Evolutionary conservation across 73 alveolate species (phyloP).

Genomic region (Blepharisma japonicum): DNA sequence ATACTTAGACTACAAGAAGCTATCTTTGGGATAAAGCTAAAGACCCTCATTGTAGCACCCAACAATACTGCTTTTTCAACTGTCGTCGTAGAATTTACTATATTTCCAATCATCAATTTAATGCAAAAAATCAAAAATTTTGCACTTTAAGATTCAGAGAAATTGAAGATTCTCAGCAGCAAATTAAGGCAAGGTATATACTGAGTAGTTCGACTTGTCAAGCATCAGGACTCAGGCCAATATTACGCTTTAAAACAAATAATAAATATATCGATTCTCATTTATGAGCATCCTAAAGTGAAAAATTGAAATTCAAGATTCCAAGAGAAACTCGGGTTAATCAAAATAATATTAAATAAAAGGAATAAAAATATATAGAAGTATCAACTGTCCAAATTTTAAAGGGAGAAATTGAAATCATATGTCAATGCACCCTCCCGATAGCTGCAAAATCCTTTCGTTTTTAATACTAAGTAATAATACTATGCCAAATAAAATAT

Average conservation of each 20-base stretch:
- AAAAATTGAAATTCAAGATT: conserved; percentile 79
- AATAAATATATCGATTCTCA: conserved; percentile 32
- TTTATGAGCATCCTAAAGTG: conserved; percentile 43
- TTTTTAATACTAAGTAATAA: too few species aligned
- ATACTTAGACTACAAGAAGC: too few species aligned
- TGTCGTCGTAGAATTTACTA: neutral
- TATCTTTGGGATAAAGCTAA: too few species aligned
- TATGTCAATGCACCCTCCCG: too few species aligned
- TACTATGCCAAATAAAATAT: too few species aligned
- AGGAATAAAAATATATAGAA: too few species aligned
- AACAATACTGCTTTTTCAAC: neutral
- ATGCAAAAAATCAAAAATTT: neutral
- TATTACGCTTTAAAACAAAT: conserved; percentile 72
- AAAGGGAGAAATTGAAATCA: too few species aligned
- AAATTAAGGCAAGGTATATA: conserved; percentile 71
- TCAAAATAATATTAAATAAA: too few species aligned
- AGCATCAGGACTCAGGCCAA: conserved; percentile 56
- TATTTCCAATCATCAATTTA: neutral
- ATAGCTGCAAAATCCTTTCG: too few species aligned
- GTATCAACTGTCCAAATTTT: too few species aligned
- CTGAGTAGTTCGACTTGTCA: conserved; percentile 68
- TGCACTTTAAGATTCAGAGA: neutral
- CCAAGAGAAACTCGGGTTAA: too few species aligned
- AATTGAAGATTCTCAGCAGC: neutral
- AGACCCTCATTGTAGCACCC: neutral